phyloP scores from a whole-genome alignment of 1,284 basidiomycete species.

The Coniophora puteana region DNA sequence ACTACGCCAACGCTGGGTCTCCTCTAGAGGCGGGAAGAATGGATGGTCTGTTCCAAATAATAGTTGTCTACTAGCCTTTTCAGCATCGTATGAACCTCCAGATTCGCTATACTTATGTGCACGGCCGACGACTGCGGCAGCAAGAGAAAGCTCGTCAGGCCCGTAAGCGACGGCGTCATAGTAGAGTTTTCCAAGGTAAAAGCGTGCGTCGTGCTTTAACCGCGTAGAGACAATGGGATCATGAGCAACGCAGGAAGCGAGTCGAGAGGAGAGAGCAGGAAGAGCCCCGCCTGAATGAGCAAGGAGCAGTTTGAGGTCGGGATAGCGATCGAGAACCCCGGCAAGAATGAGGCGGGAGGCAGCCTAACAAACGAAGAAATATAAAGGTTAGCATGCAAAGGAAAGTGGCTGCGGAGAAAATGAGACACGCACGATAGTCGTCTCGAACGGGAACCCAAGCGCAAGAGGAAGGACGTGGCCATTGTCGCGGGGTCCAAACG shows the following conservation, averaged over 20 bases:
- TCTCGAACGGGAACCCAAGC: slow-evolving; percentile 86
- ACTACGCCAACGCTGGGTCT: slow-evolving; percentile 73
- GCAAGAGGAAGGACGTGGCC: slow-evolving; percentile 85
- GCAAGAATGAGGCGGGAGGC: slow-evolving; percentile 77
- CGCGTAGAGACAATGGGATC: slow-evolving; percentile 75
- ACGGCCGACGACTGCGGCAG: slow-evolving; percentile 64
- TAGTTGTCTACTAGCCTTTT: slow-evolving; percentile 54
- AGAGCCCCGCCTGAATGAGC: slow-evolving; percentile 85
- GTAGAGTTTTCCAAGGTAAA: slow-evolving; percentile 75
- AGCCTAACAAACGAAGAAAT: slow-evolving; percentile 42
- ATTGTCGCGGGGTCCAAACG: slow-evolving; percentile 73
- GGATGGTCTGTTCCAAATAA: slow-evolving; percentile 88
- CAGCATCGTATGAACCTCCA: slow-evolving; percentile 28
- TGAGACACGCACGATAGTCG: slow-evolving; percentile 63
- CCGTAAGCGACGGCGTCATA: slow-evolving; percentile 85
- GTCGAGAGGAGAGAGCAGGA: slow-evolving; percentile 75
- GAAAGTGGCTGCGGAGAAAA: background rate
- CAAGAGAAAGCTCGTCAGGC: slow-evolving; percentile 76
- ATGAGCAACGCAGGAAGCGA: slow-evolving; percentile 80
- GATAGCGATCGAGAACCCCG: slow-evolving; percentile 76
- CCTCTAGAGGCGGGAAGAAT: slow-evolving; percentile 79
- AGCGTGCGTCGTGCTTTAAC: slow-evolving; percentile 79
- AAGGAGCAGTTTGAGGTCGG: slow-evolving; percentile 68
- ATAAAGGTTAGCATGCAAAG: slow-evolving; percentile 1
- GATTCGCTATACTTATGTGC: slow-evolving; percentile 44